A percentile compares a stretch with the other conserved stretches of the same genome.
phyloP scores from a whole-genome alignment of 768 basidiomycete species.

The Pisolithus albus region DNA sequence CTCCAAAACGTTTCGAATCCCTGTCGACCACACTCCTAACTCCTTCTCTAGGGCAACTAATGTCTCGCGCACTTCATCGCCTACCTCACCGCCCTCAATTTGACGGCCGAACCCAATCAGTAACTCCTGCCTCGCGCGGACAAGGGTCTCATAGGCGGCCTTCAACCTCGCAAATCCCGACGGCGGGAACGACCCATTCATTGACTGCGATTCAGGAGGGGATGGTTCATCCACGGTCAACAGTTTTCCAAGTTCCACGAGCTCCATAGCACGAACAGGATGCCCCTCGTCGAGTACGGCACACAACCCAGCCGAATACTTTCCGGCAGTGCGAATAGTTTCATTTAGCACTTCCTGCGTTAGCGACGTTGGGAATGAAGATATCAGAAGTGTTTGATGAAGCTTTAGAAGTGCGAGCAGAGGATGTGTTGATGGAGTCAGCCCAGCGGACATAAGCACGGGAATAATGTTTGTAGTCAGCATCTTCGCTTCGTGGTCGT shows the following conservation, averaged over 20 bases:
- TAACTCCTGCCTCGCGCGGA: slow-evolving; percentile 55
- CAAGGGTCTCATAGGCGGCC: slow-evolving; percentile 57
- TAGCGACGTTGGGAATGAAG: slow-evolving; percentile 34
- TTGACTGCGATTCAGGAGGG: slow-evolving; percentile 25
- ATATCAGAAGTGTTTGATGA: slow-evolving; percentile 59
- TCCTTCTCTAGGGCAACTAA: slow-evolving; percentile 66
- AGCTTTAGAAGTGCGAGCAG: slow-evolving; percentile 70
- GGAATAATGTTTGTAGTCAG: slow-evolving; percentile 62
- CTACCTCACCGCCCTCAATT: slow-evolving; percentile 69
- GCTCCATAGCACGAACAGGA: slow-evolving; percentile 67
- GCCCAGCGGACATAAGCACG: slow-evolving; percentile 49
- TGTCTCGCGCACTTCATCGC: slow-evolving; percentile 51
- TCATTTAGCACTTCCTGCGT: slow-evolving; percentile 56
- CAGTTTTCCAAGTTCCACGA: slow-evolving; percentile 77
- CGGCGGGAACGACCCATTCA: slow-evolving; percentile 47
- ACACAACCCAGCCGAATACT: slow-evolving; percentile 46
- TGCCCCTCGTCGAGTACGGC: slow-evolving; percentile 57
- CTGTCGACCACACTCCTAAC: slow-evolving; percentile 59
- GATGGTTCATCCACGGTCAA: slow-evolving; percentile 70
- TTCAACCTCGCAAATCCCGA: slow-evolving; percentile 57
- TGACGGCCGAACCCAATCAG: slow-evolving; percentile 62
- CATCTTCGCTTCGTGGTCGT: slow-evolving; percentile 48
- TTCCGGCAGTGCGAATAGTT: slow-evolving; percentile 50
- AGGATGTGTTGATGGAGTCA: slow-evolving; percentile 69
- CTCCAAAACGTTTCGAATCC: slow-evolving; percentile 49